Base-by-base conservation (phyloP, 2,329 filamentous ascomycete species). In the Dactylellina haptotyla region DNA sequence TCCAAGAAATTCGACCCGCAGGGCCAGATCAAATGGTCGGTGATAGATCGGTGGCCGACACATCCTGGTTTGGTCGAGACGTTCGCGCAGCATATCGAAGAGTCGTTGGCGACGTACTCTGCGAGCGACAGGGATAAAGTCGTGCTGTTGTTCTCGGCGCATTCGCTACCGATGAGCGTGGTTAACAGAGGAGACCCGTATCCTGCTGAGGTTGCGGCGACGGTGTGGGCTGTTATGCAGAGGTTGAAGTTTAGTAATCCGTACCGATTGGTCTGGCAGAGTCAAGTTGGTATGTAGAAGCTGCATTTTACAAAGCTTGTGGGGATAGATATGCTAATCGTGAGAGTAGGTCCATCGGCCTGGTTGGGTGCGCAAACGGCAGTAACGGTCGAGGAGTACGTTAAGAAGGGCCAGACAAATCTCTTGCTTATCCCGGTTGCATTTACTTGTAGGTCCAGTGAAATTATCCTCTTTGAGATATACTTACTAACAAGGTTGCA, bases 11-110 rank as follows among this genome's bases (percentile, higher is more conserved):
- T 85, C 45, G 83, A 86, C 25, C 81, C 83, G 0, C 83, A 87
- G 37, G 93, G 93, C 10, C 84, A 88, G 1, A 97, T 99, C 76
- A 86, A 89, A 67, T 99, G 95, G 95, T 97, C 92, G 81, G 94
- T 98, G 59, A 99, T 99, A 81, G 95, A 99, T 82, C 88, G 95
- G 73, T 99, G 95, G 95, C 95, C 94, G 4, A 89, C 88, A n/a
- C 94, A 99, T 80, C 84, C 88, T 1, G 95, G 95, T 1, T 84
- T 99, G 37, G 89, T 98, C 0, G 91, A 97, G 79, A 92, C 94
- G 0, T 94, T 99, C 81, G 93, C 94, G 1, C 88, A 89, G 79
- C 97, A 97, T 80, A 96, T 99, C 62, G 91, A 97, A 82, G 88
- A 88, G 62, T 93, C 91, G 79, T 84, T 99, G 41, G 85, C 87